Percentiles rank a stretch among this genome's conserved stretches.
phyloP scores from a whole-genome alignment of 129 eudicot genomes.

The Flaveria trinervia region DNA sequence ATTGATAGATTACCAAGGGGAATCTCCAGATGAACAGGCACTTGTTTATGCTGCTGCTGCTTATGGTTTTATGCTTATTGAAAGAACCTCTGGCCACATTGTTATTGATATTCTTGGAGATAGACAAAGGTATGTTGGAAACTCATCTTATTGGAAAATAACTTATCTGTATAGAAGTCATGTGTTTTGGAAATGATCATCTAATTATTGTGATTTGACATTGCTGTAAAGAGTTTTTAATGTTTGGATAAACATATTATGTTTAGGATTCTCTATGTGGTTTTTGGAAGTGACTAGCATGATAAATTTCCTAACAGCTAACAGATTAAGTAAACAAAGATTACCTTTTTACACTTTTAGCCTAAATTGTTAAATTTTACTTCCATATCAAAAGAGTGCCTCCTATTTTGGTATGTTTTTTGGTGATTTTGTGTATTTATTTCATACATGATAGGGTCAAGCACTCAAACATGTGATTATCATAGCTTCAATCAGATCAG shows the following conservation, averaged over 20 bases:
- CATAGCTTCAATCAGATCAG: neutral
- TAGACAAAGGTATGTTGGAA: slow-evolving; percentile 61
- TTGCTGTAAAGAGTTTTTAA: too few relatives aligned
- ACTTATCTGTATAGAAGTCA: neutral
- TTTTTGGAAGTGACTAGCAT: neutral
- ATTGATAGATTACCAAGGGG: slow-evolving; percentile 85
- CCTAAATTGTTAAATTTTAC: neutral
- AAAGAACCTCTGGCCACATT: slow-evolving; percentile 94
- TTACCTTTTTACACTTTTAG: neutral
- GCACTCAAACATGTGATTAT: neutral
- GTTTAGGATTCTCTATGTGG: neutral
- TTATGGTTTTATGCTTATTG: slow-evolving; percentile 81
- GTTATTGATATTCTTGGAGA: slow-evolving; percentile 89
- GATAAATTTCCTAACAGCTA: neutral
- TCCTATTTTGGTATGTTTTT: neutral
- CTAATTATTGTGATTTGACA: neutral
- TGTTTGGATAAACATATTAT: neutral
- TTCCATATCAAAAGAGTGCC: neutral
- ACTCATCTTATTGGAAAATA: neutral
- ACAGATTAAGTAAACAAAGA: neutral
- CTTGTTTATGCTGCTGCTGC: slow-evolving; percentile 95
- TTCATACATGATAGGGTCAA: neutral
- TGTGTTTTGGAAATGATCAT: neutral
- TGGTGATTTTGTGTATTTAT: neutral
- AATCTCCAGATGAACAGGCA: slow-evolving; percentile 97